Evolutionary conservation across 176 grass and related monocot genomes (phyloP), one percentile per base, ranked within the genome.

Genomic region (Poa pratensis): DNA sequence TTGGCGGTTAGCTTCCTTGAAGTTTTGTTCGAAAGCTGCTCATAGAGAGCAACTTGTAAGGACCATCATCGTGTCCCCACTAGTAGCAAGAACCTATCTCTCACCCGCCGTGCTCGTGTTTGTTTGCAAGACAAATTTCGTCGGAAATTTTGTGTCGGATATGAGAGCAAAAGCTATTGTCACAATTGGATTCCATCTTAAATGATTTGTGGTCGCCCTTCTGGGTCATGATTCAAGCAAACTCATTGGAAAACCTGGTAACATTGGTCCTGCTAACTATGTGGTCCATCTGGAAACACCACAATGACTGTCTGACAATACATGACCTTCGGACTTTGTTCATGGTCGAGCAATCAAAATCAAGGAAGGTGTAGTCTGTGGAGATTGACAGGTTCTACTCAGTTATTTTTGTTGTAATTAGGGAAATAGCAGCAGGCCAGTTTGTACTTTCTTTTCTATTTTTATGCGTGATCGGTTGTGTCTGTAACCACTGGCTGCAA

Each of bases 141-240:
- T 72, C 5, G n/a, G 20, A 49, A 14, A 50, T 74, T 73, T 49
- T 50, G 15, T 26, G 5, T 72, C 17, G 45, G 71, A 50, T 28
- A 27, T 15, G 7, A 74, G 43, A 30, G 45, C 71, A 73, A 34
- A 48, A 28, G 45, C n/a, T 30, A 74, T 9, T 73, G 14, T 17
- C 69, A 48, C 40, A 49, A 17, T 49, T 73, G 22, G 14, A 28
- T 73, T 50, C 23, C 0, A 1, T 73, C 22, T 50, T 49, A 50
- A 73, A 27, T 73, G 72, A 51, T 74, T 74, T 0, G 15, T 52
- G 45, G 45, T 7, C 24, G 28, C 23, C 70, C 15, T 18, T 74
- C 23, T 75, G 23, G 24, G 24, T 52, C 46, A 52, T 74, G 71
- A 28, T 75, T 75, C 72, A 52, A 30, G 72, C 15, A 75, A 18